Evolutionary conservation across 768 basidiomycete species (phyloP), one percentile per base, ranked within the genome.

Genomic region (Amyloporia xantha): DNA sequence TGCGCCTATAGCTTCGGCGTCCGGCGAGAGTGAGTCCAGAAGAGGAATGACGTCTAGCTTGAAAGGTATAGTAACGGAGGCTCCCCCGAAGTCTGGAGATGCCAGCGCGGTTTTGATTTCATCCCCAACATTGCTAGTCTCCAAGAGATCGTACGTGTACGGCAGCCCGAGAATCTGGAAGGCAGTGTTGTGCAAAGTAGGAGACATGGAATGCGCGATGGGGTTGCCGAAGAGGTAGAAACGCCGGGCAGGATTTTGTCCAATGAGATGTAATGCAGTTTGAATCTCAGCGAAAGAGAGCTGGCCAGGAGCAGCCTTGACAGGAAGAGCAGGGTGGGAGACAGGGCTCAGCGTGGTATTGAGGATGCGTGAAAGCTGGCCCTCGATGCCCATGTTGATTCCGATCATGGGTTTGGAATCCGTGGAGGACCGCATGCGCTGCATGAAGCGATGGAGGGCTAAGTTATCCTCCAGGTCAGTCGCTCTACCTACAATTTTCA

Each of bases 51-150:
- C 74, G 52, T 91, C 87, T 33, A 95, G 71, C 68, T 99, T 99
- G 74, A 85, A 84, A 1, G 96, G 96, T 54, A 98, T 97, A 17
- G 96, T 99, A 23, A 98, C 92, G 4, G 89, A 91, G 13, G 93
- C 96, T 0, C 96, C 96, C 6, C 96, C 95, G 62, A 98, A 98
- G 40, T 82, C 79, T 1, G 79, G 75, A 3, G 77, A 70, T 1
- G 71, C 65, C 17, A 97, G 72, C 2, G 81, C 73, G 2, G 74
- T 66, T 62, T 77, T 78, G 59, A 95, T 73, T 54, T 78, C 75
- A 12, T 83, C 77, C 35, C 80, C 78, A 4, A 94, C 77, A 5
- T 72, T 64, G 4, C 71, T 62, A 0, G 88, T 86, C 68, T 98
- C 91, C 27, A 90, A 69, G n/a, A 88, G 70, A 23, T 71, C 73